Evolutionary conservation across 2,329 filamentous ascomycete species (phyloP).

Genomic region (Leptoxyphium fumago): DNA sequence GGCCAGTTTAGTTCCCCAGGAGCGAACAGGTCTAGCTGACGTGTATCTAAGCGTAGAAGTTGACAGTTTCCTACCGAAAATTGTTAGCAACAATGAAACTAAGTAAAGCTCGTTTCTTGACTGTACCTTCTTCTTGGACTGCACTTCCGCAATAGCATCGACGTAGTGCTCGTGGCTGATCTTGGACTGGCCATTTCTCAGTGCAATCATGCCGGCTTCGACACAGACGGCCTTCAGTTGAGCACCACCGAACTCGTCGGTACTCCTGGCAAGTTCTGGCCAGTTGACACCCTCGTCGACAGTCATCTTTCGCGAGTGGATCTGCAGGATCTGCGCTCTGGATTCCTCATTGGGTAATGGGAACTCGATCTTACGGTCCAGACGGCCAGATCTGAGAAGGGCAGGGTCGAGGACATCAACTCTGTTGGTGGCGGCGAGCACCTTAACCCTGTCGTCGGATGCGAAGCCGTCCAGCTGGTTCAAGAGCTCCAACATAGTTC

Average conservation of each 20-base stretch:
- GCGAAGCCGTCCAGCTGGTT: conserved; percentile 98
- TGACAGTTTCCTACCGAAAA: conserved; percentile 18
- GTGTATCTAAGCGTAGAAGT: conserved; percentile 19
- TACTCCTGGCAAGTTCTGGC: conserved; percentile 87
- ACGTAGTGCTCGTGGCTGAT: conserved; percentile 98
- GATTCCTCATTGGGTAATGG: conserved; percentile 96
- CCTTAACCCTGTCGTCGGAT: conserved; percentile 92
- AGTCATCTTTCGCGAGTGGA: conserved; percentile 97
- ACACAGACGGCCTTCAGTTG: conserved; percentile 98
- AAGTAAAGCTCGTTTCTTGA: neutral
- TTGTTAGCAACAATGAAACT: conserved; percentile 3
- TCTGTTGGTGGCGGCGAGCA: conserved; percentile 85
- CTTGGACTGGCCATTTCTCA: conserved; percentile 88
- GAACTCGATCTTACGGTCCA: conserved; percentile 97
- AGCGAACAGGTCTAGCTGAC: too few relatives aligned
- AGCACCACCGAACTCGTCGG: conserved; percentile 94
- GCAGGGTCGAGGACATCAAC: conserved; percentile 89
- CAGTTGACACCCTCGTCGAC: conserved; percentile 90
- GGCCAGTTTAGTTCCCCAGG: too few relatives aligned
- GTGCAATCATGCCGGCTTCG: conserved; percentile 96
- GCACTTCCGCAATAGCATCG: conserved; percentile 92
- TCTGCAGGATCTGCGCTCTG: conserved; percentile 89
- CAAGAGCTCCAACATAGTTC: conserved; percentile 95
- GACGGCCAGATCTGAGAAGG: conserved; percentile 74
- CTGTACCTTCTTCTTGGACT: conserved; percentile 74